Conservation (phyloP, 2,329 filamentous ascomycete genomes). For the Hypoxylon sp. region DNA sequence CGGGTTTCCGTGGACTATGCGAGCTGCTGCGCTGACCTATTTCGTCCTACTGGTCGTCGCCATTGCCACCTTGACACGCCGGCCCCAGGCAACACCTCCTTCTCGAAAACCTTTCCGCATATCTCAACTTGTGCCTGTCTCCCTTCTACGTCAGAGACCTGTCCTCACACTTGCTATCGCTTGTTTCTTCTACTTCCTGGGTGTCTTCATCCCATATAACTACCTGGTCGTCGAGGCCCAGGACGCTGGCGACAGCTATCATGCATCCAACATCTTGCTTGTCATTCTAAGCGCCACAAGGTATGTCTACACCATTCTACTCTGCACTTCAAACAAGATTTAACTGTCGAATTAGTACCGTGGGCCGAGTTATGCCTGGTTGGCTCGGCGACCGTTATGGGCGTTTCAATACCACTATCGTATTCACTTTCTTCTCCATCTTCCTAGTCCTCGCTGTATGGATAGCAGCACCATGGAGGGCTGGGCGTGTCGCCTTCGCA, state of each 20-base stretch:
- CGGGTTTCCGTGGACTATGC: conserved; percentile 21
- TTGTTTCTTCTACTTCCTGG: conserved; percentile 18
- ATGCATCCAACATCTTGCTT: conserved; percentile 8
- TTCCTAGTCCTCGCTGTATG: conserved; percentile 10
- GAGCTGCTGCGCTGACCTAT: conserved; percentile 15
- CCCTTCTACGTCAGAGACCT: not conserved
- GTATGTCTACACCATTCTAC: conserved; percentile 1
- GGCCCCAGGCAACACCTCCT: not conserved
- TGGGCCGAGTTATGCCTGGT: conserved; percentile 14
- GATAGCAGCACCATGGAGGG: conserved; percentile 13
- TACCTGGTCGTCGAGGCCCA: conserved; percentile 9
- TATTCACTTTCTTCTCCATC: conserved; percentile 8
- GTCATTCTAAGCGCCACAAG: conserved; percentile 17
- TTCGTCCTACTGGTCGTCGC: conserved; percentile 9
- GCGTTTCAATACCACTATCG: conserved; percentile 13
- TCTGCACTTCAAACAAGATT: not conserved
- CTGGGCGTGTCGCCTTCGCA: conserved; percentile 9
- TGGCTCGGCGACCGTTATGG: conserved; percentile 18
- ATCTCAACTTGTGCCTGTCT: not conserved
- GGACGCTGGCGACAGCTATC: conserved; percentile 8
- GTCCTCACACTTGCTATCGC: conserved; percentile 4
- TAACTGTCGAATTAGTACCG: conserved; percentile 7
- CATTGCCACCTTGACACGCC: conserved; percentile 5
- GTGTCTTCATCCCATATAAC: conserved; percentile 17
- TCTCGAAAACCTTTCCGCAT: not conserved